Evolutionary conservation across 257 asterid genomes (phyloP).

Genomic region (Ballota nigra): DNA sequence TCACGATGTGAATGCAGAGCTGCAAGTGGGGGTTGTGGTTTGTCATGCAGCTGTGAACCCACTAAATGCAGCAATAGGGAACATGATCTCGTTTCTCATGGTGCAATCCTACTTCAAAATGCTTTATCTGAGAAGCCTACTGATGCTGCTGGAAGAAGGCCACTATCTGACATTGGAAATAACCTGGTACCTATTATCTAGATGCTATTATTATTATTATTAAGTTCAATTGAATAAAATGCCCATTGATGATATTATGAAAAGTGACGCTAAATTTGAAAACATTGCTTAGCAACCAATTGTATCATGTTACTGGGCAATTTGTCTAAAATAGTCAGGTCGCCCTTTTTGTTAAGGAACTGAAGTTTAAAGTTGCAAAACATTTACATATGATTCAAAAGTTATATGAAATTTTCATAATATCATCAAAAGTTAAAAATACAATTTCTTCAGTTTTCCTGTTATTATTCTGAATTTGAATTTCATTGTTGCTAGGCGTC

Average conservation of each 20-base stretch:
- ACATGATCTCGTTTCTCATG: slow-evolving; percentile 64
- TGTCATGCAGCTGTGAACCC: slow-evolving; percentile 57
- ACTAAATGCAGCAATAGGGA: slow-evolving; percentile 63
- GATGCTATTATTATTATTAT: neutral
- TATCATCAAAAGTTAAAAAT: too few relatives aligned
- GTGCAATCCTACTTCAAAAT: slow-evolving; percentile 76
- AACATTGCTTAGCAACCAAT: too few relatives aligned
- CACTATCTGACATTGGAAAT: slow-evolving; percentile 90
- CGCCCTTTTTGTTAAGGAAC: too few relatives aligned
- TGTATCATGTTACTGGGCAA: too few relatives aligned
- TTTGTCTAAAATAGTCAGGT: too few relatives aligned
- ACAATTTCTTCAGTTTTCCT: neutral
- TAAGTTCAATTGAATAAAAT: too few relatives aligned
- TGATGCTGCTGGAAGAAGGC: slow-evolving; percentile 53
- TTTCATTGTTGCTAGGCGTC: slow-evolving; percentile 42
- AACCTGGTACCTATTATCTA: slow-evolving; percentile 29
- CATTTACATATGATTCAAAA: too few relatives aligned
- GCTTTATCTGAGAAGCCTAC: slow-evolving; percentile 74
- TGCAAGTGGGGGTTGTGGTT: slow-evolving; percentile 46
- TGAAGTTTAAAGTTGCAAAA: too few relatives aligned
- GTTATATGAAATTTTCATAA: neutral
- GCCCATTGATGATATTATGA: too few relatives aligned
- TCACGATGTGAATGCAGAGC: slow-evolving; percentile 82
- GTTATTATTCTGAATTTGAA: neutral
- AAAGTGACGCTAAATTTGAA: too few relatives aligned